A percentile compares a stretch with the other conserved stretches of the same genome.
Conservation (phyloP, 2,329 filamentous ascomycete genomes). For the Didymella lethalis region DNA sequence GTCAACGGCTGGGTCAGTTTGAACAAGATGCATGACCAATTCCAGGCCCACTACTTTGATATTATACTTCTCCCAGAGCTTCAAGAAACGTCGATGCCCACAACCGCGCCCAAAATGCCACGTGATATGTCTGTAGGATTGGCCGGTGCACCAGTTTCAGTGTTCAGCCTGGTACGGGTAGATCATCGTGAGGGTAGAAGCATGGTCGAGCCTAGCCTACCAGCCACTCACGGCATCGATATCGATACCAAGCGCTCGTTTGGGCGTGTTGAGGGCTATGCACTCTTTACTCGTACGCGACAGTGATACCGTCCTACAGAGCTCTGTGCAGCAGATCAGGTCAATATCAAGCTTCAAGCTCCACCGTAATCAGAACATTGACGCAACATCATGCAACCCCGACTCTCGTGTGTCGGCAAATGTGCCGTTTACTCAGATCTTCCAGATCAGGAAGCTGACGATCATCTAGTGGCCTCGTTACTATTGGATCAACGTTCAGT, state of each 20-base stretch:
- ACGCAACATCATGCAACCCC: not conserved
- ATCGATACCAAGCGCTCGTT: not conserved
- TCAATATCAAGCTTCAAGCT: not conserved
- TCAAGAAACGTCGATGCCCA: slow-evolving; percentile 52
- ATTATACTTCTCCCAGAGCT: not conserved
- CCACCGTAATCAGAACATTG: not conserved
- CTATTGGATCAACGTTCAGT: not conserved
- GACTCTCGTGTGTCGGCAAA: not conserved
- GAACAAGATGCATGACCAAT: not conserved
- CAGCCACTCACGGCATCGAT: slow-evolving; percentile 1
- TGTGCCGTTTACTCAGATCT: not conserved
- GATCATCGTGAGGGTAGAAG: not conserved
- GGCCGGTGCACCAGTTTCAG: slow-evolving; percentile 45
- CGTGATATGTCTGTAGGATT: slow-evolving; percentile 53
- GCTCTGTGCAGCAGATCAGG: not conserved
- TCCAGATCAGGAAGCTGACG: not conserved
- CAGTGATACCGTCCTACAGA: not conserved
- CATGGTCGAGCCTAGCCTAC: not conserved
- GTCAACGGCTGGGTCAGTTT: not conserved
- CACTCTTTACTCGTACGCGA: too few species aligned
- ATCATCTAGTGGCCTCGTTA: not conserved
- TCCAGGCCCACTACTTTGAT: not conserved
- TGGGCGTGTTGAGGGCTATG: not conserved
- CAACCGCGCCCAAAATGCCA: slow-evolving; percentile 53
- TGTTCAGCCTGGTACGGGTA: slow-evolving; percentile 50